A percentile compares a stretch with the other conserved stretches of the same genome.
Evolutionary conservation across 2,329 filamentous ascomycete genomes (phyloP).

Genomic region (Didymosphaeria variabile): DNA sequence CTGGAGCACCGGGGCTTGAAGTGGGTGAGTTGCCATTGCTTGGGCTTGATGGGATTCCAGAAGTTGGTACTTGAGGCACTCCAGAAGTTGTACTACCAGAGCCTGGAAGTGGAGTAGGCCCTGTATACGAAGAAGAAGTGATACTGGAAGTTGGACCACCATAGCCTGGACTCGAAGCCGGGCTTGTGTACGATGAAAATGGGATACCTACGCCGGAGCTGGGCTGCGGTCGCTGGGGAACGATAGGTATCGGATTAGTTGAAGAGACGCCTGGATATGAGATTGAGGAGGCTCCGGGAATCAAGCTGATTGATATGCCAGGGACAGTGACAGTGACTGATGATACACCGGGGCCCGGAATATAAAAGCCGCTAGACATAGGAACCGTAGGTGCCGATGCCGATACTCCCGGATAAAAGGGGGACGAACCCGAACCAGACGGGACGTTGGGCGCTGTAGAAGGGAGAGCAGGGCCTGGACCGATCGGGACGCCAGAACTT

Average conservation of each 20-base stretch:
- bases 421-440: neutral
- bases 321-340: neutral
- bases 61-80: conserved; percentile 15
- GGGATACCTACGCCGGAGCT: neutral
- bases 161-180: neutral
- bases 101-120: conserved; percentile 1
- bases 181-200: neutral
- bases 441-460: neutral
- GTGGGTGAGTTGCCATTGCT: neutral
- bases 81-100: conserved; percentile 3
- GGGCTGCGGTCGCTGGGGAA: neutral
- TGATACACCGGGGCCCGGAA: neutral
- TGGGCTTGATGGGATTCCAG: neutral
- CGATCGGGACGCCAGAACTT: neutral
- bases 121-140: neutral
- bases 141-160: neutral
- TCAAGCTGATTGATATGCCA: neutral
- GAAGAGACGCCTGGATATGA: neutral
- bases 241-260: neutral
- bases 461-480: neutral
- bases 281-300: neutral
- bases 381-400: neutral
- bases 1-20: neutral
- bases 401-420: neutral
- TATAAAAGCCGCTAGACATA: neutral